phyloP scores from a whole-genome alignment of 305 asterid genomes.

The Monarda citriodora region DNA sequence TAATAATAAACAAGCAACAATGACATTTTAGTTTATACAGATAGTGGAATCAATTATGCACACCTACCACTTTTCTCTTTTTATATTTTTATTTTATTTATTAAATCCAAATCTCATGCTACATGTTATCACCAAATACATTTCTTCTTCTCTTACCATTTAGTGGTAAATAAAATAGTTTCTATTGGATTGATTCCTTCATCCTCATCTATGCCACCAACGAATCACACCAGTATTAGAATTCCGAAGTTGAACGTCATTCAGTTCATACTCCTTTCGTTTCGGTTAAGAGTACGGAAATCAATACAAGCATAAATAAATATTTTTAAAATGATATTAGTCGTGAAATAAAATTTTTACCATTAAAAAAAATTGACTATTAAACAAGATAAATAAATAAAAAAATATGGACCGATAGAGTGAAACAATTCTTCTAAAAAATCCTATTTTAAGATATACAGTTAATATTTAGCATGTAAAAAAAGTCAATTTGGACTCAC shows the following conservation, averaged over 20 bases:
- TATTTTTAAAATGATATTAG: no score
- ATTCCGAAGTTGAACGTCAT: background rate
- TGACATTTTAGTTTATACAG: constrained; percentile 29
- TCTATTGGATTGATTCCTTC: constrained; percentile 10
- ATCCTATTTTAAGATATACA: no score
- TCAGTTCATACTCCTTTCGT: no score
- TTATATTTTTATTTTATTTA: background rate
- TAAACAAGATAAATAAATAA: no score
- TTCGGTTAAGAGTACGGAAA: no score
- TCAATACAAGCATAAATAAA: no score
- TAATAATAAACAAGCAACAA: constrained; percentile 40
- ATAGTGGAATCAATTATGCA: constrained; percentile 54
- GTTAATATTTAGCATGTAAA: no score
- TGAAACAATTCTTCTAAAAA: no score
- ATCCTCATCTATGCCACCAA: background rate
- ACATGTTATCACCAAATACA: constrained; percentile 16
- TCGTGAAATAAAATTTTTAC: no score
- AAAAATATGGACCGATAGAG: no score
- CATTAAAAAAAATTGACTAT: no score
- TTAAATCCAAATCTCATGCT: constrained; percentile 14
- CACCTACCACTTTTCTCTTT: constrained; percentile 20
- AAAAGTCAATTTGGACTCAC: constrained; percentile 20
- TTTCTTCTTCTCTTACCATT: background rate
- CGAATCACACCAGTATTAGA: background rate
- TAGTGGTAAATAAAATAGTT: background rate